Base-by-base conservation (phyloP, 768 basidiomycete genomes). In the Aureoboletus auriporus region DNA sequence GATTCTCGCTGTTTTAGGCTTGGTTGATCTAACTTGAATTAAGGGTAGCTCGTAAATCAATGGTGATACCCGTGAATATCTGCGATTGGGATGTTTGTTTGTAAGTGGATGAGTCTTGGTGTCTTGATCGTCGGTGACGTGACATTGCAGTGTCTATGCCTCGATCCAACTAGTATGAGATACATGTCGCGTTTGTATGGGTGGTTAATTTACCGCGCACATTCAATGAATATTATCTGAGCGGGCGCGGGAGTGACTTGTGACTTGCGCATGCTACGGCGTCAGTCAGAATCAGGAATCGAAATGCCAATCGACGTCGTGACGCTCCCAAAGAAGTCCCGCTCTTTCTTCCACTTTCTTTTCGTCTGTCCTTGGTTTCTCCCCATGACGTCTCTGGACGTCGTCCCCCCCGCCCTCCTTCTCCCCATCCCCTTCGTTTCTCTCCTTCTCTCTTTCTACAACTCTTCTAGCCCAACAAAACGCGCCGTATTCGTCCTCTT, bases 381-480 rank as follows among this genome's bases (percentile, higher is more conserved):
- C 3, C 53, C 43, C 40, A 63, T 65, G 62, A 41, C 62, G 54
- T 54, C 63, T 34, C 49, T 37, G 26, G 60, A 53, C 54, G 54
- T 60, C 53, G 47, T 69, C 48, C 49, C 50, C 8, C 29, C 62
- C n/a, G 53, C 55, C 46, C 62, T 67, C 39, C 57, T 63, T 46
- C 55, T 66, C 44, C 39, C 52, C 52, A 36, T 64, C 16, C 47
- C 62, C 4, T 23, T 61, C 44, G 6, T 67, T 28, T 58, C 65
- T 2, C 46, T 58, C 7, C 40, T 30, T 34, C 35, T 63, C 4
- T 46, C 44, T 2, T 13, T 38, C 16, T 54, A 46, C 45, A 54
- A 43, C 42, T 52, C 46, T 37, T 54, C 53, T 41, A 44, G 42
- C 3, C 44, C 50, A 6, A 11, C 30, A 11, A 54, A 52, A 26